Evolutionary conservation across 805 yeast species (phyloP), one percentile per base, ranked within the genome.

Genomic region (Candida manassasensis): DNA sequence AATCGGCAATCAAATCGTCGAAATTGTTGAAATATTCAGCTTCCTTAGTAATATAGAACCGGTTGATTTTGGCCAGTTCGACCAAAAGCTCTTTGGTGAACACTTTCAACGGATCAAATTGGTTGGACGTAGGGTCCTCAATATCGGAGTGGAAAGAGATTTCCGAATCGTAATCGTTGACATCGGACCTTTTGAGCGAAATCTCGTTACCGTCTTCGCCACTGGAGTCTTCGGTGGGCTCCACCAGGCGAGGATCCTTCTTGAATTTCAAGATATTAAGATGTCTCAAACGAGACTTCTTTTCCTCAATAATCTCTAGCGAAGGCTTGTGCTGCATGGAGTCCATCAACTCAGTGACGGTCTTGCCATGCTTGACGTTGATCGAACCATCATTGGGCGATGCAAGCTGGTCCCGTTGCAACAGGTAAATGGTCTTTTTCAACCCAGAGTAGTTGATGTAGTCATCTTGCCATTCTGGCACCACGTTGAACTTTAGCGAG

Each of bases 401-500:
- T 25, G 32, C 41, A 26, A 59, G 37, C 40, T 63, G 68, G 22
- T 54, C 56, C 37, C 61, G 61, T 38, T 77, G 82, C 24, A 80
- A 61, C 41, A 67, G 59, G 49, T 80, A 79, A 22, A 79, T 71
- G 19, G 67, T 49, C 47, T 77, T 76, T 49, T 80, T 80, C 44
- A 80, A 55, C 8, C 68, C 67, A 6, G 71, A 61, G 42, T 71
- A 71, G 38, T 67, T 60, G 41, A 71, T 47, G 41, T 71, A 71
- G 30, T 55, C 45, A 35, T 70, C 75, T 42, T 59, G 61, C 75
- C 76, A 71, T 48, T 71, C 77, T 4, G 77, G 77, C 22, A 71
- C 77, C n/a, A 72, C 69, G 43, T 71, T 71, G 43, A 71, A 67
- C 49, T 69, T 69, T 35, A 71, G 53, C 21, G 75, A 69, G 39